These are phyloP conservation scores for Penicillium sp. DNA, from an alignment of 2,329 filamentous ascomycete genomes.

Conservation along the genomic window DNA sequence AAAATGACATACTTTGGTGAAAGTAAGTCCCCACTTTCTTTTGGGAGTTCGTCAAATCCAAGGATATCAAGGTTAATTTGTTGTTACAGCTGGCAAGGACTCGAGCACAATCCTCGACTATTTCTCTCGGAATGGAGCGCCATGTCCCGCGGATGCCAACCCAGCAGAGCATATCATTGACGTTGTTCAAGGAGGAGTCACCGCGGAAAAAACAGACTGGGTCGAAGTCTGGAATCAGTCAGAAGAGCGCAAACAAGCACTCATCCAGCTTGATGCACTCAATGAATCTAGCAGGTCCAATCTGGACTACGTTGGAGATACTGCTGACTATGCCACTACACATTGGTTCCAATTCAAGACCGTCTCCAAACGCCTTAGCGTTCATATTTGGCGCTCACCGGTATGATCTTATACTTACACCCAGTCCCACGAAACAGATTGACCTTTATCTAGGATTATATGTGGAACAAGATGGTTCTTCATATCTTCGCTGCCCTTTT, in stretches of 20 bases:
- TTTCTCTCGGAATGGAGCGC: conserved; percentile 54
- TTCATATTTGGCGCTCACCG: conserved; percentile 37
- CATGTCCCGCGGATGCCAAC: conserved; percentile 53
- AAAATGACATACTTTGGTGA: conserved; percentile 67
- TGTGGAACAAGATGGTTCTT: conserved; percentile 51
- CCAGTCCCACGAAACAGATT: background rate
- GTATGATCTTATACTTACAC: conserved; percentile 15
- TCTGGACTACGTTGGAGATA: conserved; percentile 30
- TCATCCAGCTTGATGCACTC: conserved; percentile 28
- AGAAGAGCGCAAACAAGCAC: conserved; percentile 26
- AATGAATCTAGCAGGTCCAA: conserved; percentile 24
- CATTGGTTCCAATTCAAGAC: conserved; percentile 42
- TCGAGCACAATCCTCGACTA: conserved; percentile 49
- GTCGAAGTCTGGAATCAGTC: conserved; percentile 35
- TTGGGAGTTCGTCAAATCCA: background rate
- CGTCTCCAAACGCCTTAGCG: conserved; percentile 35
- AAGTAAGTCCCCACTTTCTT: conserved; percentile 25
- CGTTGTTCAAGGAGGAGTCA: conserved; percentile 32
- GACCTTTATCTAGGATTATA: conserved; percentile 36
- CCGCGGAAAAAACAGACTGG: conserved; percentile 30
- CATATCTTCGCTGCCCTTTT: conserved; percentile 58
- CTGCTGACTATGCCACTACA: conserved; percentile 40
- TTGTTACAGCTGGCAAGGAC: conserved; percentile 30
- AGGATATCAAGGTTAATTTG: background rate
- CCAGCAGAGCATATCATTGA: conserved; percentile 52